Evolutionary conservation across 1,284 basidiomycete genomes (phyloP), one percentile per base, ranked within the genome.

Genomic region (Malassezia nana): DNA sequence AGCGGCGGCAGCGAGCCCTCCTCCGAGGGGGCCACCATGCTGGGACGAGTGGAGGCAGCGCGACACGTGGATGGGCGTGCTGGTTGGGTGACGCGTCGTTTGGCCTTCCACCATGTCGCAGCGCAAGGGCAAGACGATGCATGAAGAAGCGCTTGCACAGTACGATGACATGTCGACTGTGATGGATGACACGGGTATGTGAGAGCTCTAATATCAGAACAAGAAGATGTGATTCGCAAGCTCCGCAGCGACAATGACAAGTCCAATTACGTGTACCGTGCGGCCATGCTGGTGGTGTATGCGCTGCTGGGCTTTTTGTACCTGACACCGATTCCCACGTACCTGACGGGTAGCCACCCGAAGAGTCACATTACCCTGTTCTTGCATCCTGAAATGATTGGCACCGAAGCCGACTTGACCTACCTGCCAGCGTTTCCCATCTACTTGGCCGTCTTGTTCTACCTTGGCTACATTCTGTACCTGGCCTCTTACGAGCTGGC

Each of bases 351-450:
- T 13, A 60, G 65, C 25, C 71, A 74, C 45, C 66, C 69, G 0
- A 66, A 69, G 45, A 73, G 64, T 52, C 69, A 73, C 49, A 47
- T 69, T 5, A 63, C 63, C 12, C 60, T 74, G 25, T 67, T 69
- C 53, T 58, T 65, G 29, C 59, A 62, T 43, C 58, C 55, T 26
- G 58, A 66, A 10, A 50, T 60, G 18, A 58, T 70, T n/a, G 66
- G 63, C 32, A 69, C 66, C 22, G 61, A 66, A 40, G 66, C 69
- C 6, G 69, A 74, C 44, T 50, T 74, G 12, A 65, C 64, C 38
- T 67, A 67, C 38, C 62, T 74, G 30, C 71, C 71, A 15, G 69
- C 67, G 0, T 63, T 65, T 33, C 71, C 71, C 9, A 65, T 74
- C 60, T 74, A 74, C 59, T 18, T 66, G 13, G 12, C 64, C 58